Evolutionary conservation across 208 protist species (phyloP), one percentile per base, ranked within the genome.

Genomic region (Trypanosoma melophagium): DNA sequence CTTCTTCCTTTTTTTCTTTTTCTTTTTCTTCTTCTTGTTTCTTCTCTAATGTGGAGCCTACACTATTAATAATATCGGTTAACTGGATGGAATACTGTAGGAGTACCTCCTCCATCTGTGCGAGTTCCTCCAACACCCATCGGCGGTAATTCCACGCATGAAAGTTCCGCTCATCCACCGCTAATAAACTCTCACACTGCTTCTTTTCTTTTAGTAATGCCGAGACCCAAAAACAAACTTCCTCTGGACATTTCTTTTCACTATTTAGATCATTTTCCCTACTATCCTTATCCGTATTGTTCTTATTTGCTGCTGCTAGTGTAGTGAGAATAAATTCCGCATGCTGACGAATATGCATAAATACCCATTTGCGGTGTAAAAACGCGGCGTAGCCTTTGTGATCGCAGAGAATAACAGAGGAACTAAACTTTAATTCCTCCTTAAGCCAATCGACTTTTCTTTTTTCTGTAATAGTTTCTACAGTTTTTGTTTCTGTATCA

Each of bases 381-480:
- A 94, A 97, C 17, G 92, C 89, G n/a, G 72, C 78, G 72, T 97
- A 97, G 50, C 81, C 84, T 49, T 97, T 97, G 75, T 81, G 86
- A 54, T 97, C 85, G 13, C 80, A 65, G 40, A 80, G 40, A 2
- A 97, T 40, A n/a, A 94, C 77, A 21, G 44, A 59, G 0, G 79
- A 74, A 57, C 88, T 95, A 10, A 90, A 62, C 54, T 80, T 74
- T 60, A 95, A 66, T 70, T 97, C 89, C 17, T 81, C 60, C 14
- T 56, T 51, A 14, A 97, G 55, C 65, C 42, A 62, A 19, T 68
- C 50, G 42, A 57, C 10, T n/a, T 45, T 8, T 50, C 53, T 73
- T 60, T 70, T 41, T 38, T 57, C 50, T 8, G 47, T n/a, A 7
- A n/a, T n/a, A n/a, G n/a, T n/a, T 45, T 4, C 24, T 64, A 10